A percentile compares a stretch with the other conserved stretches of the same genome.
Conservation (phyloP, 2,329 filamentous ascomycete genomes). For the Kalaharituber pfeilii region DNA sequence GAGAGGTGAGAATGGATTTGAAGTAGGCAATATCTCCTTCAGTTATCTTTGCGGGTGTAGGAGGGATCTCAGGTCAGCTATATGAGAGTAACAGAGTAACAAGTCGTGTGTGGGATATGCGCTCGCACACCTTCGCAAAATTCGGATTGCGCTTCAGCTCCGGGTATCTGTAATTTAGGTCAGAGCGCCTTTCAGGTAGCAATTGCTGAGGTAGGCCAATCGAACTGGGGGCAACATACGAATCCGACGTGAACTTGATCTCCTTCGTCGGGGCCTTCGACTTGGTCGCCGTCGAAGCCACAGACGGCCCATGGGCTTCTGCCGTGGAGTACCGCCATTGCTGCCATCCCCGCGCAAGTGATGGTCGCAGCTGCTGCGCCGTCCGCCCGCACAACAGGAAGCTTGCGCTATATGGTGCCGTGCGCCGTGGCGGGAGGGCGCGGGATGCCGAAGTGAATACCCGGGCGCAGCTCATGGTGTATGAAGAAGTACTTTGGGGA, state of each 20-base stretch:
- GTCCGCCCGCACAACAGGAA: neutral
- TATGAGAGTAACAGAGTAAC: no score
- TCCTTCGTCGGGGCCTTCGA: constrained; percentile 12
- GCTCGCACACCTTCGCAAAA: constrained; percentile 40
- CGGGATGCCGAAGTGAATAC: constrained; percentile 8
- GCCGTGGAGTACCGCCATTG: constrained; percentile 6
- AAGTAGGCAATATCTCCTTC: constrained; percentile 69
- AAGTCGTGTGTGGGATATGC: no score
- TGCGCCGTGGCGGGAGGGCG: no score
- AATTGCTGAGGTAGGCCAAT: neutral
- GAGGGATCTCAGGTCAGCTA: no score
- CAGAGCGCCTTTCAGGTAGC: neutral
- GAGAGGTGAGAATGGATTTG: constrained; percentile 57
- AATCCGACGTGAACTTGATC: constrained; percentile 67
- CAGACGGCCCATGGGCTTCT: constrained; percentile 3
- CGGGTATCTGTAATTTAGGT: constrained; percentile 41
- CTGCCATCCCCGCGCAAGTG: neutral
- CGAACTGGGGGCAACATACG: constrained; percentile 29
- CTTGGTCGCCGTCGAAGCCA: constrained; percentile 3
- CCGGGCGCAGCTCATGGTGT: constrained; percentile 12
- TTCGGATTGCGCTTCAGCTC: constrained; percentile 60
- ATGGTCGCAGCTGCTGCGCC: neutral
- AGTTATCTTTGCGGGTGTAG: constrained; percentile 44
- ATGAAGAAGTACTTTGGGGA: no score
- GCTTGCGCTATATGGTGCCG: neutral